Percentiles rank a stretch among this genome's conserved stretches.
Conservation (phyloP, 139 green algal species). For the Asterochloris erici region DNA sequence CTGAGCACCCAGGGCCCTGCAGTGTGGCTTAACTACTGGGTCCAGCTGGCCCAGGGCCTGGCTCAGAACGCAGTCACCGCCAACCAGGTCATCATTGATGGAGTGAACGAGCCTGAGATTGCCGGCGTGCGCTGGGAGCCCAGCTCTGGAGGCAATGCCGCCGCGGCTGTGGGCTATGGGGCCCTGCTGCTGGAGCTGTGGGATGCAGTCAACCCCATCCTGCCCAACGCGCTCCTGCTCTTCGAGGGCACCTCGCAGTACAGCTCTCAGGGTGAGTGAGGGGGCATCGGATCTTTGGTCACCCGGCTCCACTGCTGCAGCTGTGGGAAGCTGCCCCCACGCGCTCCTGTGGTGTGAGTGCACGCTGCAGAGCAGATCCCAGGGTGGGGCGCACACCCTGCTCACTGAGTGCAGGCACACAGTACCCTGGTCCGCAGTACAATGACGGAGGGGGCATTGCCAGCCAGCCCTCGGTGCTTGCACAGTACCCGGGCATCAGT, state of each 20-base stretch:
- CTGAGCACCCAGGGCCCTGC: neutral
- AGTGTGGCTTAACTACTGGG: constrained; percentile 11
- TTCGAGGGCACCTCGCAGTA: constrained; percentile 12
- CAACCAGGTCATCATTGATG: constrained; percentile 13
- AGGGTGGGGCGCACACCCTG: no score
- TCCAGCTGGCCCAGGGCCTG: constrained; percentile 4
- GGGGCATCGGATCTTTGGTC: no score
- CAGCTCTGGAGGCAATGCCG: neutral
- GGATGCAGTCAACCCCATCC: constrained; percentile 31
- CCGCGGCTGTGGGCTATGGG: neutral
- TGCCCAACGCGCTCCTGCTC: constrained; percentile 19
- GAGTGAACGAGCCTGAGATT: neutral
- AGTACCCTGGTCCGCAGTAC: neutral
- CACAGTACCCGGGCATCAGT: constrained; percentile 4
- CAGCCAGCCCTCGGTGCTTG: neutral
- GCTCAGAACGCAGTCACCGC: neutral
- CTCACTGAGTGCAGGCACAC: no score
- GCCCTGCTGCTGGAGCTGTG: constrained; percentile 35
- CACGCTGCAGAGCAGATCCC: no score
- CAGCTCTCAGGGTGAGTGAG: no score
- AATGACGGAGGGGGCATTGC: constrained; percentile 5
- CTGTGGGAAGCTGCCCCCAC: no score
- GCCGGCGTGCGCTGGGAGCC: constrained; percentile 11
- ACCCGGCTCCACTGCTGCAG: no score
- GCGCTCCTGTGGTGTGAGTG: no score